phyloP scores from a whole-genome alignment of 768 basidiomycete species.

The Leccinum subtestaceum region DNA sequence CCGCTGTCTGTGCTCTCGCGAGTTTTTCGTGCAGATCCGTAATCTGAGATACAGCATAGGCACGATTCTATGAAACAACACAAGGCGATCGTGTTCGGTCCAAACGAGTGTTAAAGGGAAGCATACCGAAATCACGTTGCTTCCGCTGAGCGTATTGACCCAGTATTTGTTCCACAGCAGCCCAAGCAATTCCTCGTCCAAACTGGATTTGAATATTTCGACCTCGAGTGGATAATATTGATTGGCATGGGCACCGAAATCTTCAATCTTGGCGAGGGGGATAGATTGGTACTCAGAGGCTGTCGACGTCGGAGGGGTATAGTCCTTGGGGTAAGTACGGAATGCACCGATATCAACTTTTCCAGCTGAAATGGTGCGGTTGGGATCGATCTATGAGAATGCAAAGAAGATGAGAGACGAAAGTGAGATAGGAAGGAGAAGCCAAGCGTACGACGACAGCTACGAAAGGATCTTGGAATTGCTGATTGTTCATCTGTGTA shows the following conservation, averaged over 20 bases:
- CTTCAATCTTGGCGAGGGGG: conserved; percentile 95
- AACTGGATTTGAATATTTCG: conserved; percentile 88
- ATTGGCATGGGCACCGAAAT: conserved; percentile 97
- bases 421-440: background rate
- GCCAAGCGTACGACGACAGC: conserved; percentile 79
- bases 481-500: conserved; percentile 94
- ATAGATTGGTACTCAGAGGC: conserved; percentile 93
- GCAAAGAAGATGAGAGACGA: background rate
- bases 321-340: conserved; percentile 94
- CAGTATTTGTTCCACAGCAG: conserved; percentile 99
- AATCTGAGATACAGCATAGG: conserved; percentile 90
- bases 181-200: conserved; percentile 85
- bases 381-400: conserved; percentile 81
- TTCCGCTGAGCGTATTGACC: conserved; percentile 95
- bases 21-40: conserved; percentile 90
- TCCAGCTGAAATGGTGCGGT: conserved; percentile 96
- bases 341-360: conserved; percentile 99
- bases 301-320: conserved; percentile 71
- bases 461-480: conserved; percentile 93
- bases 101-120: background rate
- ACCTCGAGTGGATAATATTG: conserved; percentile 95
- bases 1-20: conserved; percentile 59
- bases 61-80: conserved; percentile 67
- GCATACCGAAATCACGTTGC: conserved; percentile 85
- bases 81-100: background rate